Percentiles rank a stretch among this genome's conserved stretches.
phyloP scores from a whole-genome alignment of 2,329 filamentous ascomycete genomes.

The Ceratocystis lukuohia region DNA sequence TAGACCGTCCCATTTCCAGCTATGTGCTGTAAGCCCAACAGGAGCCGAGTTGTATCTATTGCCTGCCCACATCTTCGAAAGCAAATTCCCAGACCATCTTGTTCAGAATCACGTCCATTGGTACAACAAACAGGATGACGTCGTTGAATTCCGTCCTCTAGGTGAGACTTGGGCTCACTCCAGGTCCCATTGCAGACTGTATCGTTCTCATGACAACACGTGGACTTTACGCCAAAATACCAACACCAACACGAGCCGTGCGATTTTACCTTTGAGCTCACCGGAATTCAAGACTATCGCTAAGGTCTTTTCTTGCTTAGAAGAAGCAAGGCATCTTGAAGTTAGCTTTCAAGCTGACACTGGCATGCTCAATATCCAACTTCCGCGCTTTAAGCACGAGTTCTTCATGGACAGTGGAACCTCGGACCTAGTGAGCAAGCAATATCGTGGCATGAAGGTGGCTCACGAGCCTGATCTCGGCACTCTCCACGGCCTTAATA shows the following conservation, averaged over 20 bases:
- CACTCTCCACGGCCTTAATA: constrained; percentile 36
- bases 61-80: constrained; percentile 24
- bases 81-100: constrained; percentile 28
- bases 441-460: constrained; percentile 38
- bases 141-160: constrained; percentile 27
- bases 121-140: constrained; percentile 27
- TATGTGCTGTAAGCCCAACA: constrained; percentile 23
- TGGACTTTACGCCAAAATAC: constrained; percentile 22
- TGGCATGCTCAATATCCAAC: constrained; percentile 28
- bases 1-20: constrained; percentile 24
- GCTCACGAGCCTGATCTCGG: constrained; percentile 34
- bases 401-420: constrained; percentile 30
- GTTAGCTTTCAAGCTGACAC: not conserved
- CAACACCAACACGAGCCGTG: not conserved
- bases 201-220: not conserved
- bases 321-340: not conserved
- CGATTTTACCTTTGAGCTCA: not conserved
- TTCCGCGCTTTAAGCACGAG: constrained; percentile 36
- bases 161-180: constrained; percentile 23
- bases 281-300: not conserved
- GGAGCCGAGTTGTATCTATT: constrained; percentile 25
- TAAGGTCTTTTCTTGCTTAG: not conserved
- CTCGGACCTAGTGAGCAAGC: constrained; percentile 30
- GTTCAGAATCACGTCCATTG: constrained; percentile 34
- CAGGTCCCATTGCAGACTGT: constrained; percentile 22